These are phyloP conservation scores for Kwoniella sp. DNA, from an alignment of 768 basidiomycete species.

Conservation along the genomic window DNA sequence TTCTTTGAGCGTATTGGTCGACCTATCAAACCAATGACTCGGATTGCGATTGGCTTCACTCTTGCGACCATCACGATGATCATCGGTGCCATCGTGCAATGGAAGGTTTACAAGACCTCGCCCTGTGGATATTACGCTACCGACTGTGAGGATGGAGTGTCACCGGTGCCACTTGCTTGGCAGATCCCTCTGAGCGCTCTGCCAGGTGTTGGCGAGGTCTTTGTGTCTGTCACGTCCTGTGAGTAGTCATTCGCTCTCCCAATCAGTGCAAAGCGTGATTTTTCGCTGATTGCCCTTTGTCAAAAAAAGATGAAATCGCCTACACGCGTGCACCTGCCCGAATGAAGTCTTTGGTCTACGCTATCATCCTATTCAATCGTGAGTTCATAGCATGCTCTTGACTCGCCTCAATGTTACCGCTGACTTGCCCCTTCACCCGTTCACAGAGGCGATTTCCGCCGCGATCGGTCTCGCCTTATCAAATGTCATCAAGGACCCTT, in stretches of 20 bases:
- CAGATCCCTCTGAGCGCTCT: slow-evolving; percentile 49
- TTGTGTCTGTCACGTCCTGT: slow-evolving; percentile 47
- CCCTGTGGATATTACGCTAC: slow-evolving; percentile 52
- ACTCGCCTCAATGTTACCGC: too few relatives aligned
- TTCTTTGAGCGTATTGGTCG: slow-evolving; percentile 23
- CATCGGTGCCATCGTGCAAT: slow-evolving; percentile 52
- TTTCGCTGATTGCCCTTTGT: slow-evolving; percentile 24
- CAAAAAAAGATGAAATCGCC: slow-evolving; percentile 35
- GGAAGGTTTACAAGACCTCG: slow-evolving; percentile 46
- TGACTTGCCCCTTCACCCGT: slow-evolving; percentile 27
- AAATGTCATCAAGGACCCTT: slow-evolving; percentile 46
- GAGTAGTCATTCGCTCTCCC: too few relatives aligned
- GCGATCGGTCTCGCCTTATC: slow-evolving; percentile 46
- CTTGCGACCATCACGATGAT: slow-evolving; percentile 39
- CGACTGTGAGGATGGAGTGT: slow-evolving; percentile 30
- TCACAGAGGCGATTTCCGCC: slow-evolving; percentile 39
- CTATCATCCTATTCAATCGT: slow-evolving; percentile 31
- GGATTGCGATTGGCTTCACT: slow-evolving; percentile 24
- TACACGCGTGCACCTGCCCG: slow-evolving; percentile 50
- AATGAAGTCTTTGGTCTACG: slow-evolving; percentile 48
- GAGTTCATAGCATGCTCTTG: too few relatives aligned
- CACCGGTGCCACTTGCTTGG: slow-evolving; percentile 39
- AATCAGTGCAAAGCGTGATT: too few relatives aligned
- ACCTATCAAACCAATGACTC: slow-evolving; percentile 24
- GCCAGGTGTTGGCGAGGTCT: slow-evolving; percentile 48